Evolutionary conservation across 2,329 filamentous ascomycete genomes (phyloP), one percentile per base, ranked within the genome.

Genomic region (Aspergillus tamarii): DNA sequence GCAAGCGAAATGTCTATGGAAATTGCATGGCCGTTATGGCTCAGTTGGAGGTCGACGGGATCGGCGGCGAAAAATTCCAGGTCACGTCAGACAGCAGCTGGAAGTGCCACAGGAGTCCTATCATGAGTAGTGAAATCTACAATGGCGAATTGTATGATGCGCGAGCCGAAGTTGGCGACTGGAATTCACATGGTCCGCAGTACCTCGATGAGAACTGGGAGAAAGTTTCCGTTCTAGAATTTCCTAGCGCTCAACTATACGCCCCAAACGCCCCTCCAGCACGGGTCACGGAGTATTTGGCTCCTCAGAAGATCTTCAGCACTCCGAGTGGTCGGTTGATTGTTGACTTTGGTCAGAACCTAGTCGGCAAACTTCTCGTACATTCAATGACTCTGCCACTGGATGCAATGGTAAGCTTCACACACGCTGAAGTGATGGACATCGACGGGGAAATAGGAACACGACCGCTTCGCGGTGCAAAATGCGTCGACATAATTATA

Each of bases 341-440:
- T 1, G 61, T 88, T 34, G 85, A 88, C 65, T 87, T 88, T 69
- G 85, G 85, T 1, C 85, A 88, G 68, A 87, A 88, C 66, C 74
- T 88, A 0, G 85, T 87, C 0, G 86, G 86, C 1, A 79, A 78
- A 66, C 60, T 87, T 1, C 73, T 75, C 0, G 66, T 87, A 11
- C 76, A 59, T 14, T 61, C 57, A 0, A 53, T 76, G 5, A 57
- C 46, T 1, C 65, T 59, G 19, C 64, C 64, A 26, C 41, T 5
- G 9, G 64, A 11, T 63, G 67, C 72, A 32, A 68, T 8, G 45
- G n/a, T 45, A 23, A 77, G 68, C 70, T 73, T 88, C 16, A 72
- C 71, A 0, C 85, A 88, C 68, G 82, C 85, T 0, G 86, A 88
- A 70, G 85, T 85, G 11, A 76, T 88, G 4, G 84, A 88, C 46